These are phyloP conservation scores for Aspergillus pseudotamarii DNA, from an alignment of 2,329 filamentous ascomycete genomes.

Conservation along the genomic window DNA sequence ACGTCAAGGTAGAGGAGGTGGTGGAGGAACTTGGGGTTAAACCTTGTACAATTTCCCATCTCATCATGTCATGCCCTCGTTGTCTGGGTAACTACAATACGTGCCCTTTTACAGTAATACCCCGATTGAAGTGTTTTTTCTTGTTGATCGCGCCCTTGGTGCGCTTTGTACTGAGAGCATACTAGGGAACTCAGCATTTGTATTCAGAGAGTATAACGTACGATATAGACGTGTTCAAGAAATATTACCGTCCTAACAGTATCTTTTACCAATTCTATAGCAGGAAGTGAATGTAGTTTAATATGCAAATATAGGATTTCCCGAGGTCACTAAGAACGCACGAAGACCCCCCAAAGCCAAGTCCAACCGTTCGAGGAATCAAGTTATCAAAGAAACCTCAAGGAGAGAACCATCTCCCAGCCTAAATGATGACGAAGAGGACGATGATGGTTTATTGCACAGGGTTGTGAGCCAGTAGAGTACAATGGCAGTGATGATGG, in stretches of 20 bases:
- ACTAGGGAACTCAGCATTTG: background rate
- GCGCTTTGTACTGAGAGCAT: background rate
- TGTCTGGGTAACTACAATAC: constrained; percentile 6
- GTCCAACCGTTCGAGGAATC: too few species aligned
- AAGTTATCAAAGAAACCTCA: too few species aligned
- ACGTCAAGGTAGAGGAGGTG: constrained; percentile 79
- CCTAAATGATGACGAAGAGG: too few species aligned
- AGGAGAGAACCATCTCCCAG: too few species aligned
- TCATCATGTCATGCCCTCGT: constrained; percentile 1
- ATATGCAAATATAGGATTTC: too few species aligned
- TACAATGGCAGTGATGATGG: too few species aligned
- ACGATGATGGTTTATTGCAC: too few species aligned
- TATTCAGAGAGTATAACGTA: background rate
- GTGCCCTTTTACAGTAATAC: constrained; percentile 9
- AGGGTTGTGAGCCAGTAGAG: too few species aligned
- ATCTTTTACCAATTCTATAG: too few species aligned
- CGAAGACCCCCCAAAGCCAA: too few species aligned
- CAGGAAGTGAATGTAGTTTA: too few species aligned
- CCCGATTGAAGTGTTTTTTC: constrained; percentile 1
- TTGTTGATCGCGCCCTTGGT: background rate
- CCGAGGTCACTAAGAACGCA: too few species aligned
- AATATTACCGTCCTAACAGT: background rate
- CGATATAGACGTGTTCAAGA: background rate
- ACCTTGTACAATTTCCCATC: constrained; percentile 15
- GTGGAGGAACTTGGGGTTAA: constrained; percentile 86